phyloP scores from a whole-genome alignment of 1,284 basidiomycete genomes.

The Austroboletus sp. region DNA sequence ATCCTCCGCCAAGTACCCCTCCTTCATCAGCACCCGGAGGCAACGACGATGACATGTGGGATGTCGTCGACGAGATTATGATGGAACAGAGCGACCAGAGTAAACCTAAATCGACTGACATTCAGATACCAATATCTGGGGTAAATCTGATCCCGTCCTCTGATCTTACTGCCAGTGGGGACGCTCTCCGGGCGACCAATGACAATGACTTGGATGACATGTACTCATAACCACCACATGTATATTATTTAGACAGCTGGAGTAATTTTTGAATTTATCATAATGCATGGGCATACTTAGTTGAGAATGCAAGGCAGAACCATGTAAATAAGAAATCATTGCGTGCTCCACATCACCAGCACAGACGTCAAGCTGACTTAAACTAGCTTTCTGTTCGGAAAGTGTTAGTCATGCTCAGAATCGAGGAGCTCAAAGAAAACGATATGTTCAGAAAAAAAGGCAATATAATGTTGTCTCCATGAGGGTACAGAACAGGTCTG shows the following conservation, averaged over 20 bases:
- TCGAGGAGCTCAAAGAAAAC: neutral
- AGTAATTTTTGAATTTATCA: no score
- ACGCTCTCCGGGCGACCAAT: slow-evolving; percentile 24
- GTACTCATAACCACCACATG: slow-evolving; percentile 35
- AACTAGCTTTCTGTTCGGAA: slow-evolving; percentile 1
- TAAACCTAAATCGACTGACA: neutral
- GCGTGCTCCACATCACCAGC: no score
- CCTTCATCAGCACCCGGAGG: slow-evolving; percentile 20
- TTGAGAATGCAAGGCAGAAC: no score
- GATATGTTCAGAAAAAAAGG: slow-evolving; percentile 15
- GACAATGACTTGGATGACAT: slow-evolving; percentile 48
- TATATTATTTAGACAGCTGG: neutral
- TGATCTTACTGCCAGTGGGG: slow-evolving; percentile 22
- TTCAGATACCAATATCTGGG: slow-evolving; percentile 18
- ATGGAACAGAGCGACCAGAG: slow-evolving; percentile 12
- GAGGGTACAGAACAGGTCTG: slow-evolving; percentile 30
- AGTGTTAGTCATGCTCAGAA: slow-evolving; percentile 4
- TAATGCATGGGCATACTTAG: no score
- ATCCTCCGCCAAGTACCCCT: slow-evolving; percentile 9
- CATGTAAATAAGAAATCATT: no score
- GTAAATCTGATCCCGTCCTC: slow-evolving; percentile 22
- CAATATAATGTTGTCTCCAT: slow-evolving; percentile 26
- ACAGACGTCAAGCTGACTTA: no score
- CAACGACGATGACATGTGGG: slow-evolving; percentile 64
- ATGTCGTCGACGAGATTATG: slow-evolving; percentile 48